phyloP scores from a whole-genome alignment of 2,329 filamentous ascomycete species.

The Incumbomyces lentus region DNA sequence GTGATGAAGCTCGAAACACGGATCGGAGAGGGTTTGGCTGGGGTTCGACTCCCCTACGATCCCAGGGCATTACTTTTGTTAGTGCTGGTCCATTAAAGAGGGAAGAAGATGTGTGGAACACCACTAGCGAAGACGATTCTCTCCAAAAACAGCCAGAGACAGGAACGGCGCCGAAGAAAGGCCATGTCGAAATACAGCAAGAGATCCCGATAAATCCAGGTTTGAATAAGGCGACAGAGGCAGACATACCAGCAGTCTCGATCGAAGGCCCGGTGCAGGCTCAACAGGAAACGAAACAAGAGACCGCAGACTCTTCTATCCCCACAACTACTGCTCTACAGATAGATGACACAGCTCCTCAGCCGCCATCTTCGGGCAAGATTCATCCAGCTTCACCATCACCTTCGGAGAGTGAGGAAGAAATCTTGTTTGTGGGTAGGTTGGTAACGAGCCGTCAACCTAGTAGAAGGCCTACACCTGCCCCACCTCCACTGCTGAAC shows the following conservation, averaged over 20 bases:
- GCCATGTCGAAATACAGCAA: no score
- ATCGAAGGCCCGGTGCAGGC: no score
- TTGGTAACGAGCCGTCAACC: slow-evolving; percentile 3
- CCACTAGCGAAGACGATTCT: slow-evolving; percentile 6
- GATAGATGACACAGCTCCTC: not conserved
- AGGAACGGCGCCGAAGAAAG: not conserved
- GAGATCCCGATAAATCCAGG: no score
- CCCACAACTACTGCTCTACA: no score
- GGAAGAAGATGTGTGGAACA: slow-evolving; percentile 16
- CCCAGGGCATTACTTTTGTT: slow-evolving; percentile 49
- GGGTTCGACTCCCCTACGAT: slow-evolving; percentile 42
- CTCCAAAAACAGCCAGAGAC: slow-evolving; percentile 2
- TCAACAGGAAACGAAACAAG: no score
- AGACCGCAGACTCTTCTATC: no score
- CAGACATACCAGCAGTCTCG: no score
- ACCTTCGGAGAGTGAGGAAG: slow-evolving; percentile 15
- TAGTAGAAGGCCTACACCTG: slow-evolving; percentile 3
- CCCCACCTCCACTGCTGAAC: not conserved
- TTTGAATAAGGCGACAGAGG: no score
- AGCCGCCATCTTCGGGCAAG: not conserved
- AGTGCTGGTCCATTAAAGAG: slow-evolving; percentile 44
- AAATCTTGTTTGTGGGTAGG: slow-evolving; percentile 17
- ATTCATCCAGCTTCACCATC: slow-evolving; percentile 11
- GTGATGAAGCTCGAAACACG: slow-evolving; percentile 50
- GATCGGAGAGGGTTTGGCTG: slow-evolving; percentile 36